These are phyloP conservation scores for Pythium brachiatum DNA, from an alignment of 352 stramenopile genomes.

Conservation along the genomic window DNA sequence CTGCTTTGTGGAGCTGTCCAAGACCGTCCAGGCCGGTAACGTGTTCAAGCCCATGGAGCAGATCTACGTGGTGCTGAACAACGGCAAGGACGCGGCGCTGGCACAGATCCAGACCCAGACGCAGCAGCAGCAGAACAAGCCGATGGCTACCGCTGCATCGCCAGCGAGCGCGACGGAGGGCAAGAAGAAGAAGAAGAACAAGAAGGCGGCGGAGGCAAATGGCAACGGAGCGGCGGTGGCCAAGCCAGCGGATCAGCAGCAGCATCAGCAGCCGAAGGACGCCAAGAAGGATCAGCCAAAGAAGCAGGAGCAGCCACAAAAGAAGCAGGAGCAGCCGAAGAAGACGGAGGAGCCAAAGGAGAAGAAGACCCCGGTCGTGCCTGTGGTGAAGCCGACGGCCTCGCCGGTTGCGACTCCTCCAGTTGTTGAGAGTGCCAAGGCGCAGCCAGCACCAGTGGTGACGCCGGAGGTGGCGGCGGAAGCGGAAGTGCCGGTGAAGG, in stretches of 20 bases:
- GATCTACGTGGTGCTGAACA: conserved; percentile 61
- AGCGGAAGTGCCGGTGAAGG: background rate
- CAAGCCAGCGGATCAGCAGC: conserved; percentile 2
- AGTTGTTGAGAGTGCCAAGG: background rate
- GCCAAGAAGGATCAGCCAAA: conserved; percentile 4
- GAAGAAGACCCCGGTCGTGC: conserved; percentile 5
- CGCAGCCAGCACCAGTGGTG: background rate
- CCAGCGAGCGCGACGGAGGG: background rate
- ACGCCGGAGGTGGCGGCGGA: background rate
- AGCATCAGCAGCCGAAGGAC: background rate
- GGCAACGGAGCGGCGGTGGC: background rate
- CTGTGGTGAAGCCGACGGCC: conserved; percentile 17
- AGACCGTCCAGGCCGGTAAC: conserved; percentile 75
- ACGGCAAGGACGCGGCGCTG: conserved; percentile 6
- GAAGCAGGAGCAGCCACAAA: background rate
- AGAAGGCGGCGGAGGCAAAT: conserved; percentile 7
- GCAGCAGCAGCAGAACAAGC: conserved; percentile 6
- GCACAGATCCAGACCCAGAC: conserved; percentile 21
- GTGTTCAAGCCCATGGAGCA: conserved; percentile 80
- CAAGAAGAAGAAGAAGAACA: conserved; percentile 28
- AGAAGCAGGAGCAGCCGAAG: background rate
- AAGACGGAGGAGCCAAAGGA: conserved; percentile 29
- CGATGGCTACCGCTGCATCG: background rate
- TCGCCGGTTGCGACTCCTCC: background rate
- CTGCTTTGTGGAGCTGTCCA: conserved; percentile 71